Base-by-base conservation (phyloP, 495 filamentous ascomycete genomes). In the Penicillium lagena region DNA sequence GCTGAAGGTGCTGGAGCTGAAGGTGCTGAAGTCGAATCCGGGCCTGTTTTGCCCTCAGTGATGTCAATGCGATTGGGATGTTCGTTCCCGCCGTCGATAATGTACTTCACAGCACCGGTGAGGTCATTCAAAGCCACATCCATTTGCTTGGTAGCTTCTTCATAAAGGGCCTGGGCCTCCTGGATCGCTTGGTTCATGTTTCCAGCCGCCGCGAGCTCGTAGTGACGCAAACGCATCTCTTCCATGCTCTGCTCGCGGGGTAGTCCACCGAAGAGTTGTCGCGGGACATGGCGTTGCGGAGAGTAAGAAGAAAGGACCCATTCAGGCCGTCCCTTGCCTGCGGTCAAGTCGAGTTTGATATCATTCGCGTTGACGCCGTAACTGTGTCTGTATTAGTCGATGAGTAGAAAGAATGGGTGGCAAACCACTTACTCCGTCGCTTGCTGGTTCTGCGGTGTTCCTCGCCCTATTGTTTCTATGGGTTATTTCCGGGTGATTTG, bases 231-330 rank as follows among this genome's bases (percentile, higher is more conserved):
- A 42, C 88, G 76, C 39, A 90, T 71, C 57, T 96, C 90, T 62
- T 96, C 89, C 31, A 82, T 81, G 54, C 87, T 91, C 51, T 87
- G 81, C 62, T 96, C 90, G 14, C 86, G 71, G n/a, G 76, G 70
- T 35, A 74, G 72, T 7, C 88, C 88, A 13, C 87, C 89, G 53
- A 94, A 89, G 1, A 95, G 71, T 58, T 90, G 87, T 10, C 77
- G 76, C 1, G 89, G 89, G 1, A 82, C 81, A 42, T 87, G 76
- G 49, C 66, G 72, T 5, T 78, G 81, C 1, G 90, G 88, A 7
- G 78, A 84, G 62, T 90, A 96, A 32, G 80, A 75, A 0, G 90
- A 94, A n/a, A 95, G 76, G 10, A 89, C 75, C 86, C 88, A 96
- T 71, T 72, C 56, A 32, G 90, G 90, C 13, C 75, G 77, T 42